A percentile compares a stretch with the other conserved stretches of the same genome.
Conservation (phyloP, 2,329 filamentous ascomycete species). For the Exophiala mesophila region DNA sequence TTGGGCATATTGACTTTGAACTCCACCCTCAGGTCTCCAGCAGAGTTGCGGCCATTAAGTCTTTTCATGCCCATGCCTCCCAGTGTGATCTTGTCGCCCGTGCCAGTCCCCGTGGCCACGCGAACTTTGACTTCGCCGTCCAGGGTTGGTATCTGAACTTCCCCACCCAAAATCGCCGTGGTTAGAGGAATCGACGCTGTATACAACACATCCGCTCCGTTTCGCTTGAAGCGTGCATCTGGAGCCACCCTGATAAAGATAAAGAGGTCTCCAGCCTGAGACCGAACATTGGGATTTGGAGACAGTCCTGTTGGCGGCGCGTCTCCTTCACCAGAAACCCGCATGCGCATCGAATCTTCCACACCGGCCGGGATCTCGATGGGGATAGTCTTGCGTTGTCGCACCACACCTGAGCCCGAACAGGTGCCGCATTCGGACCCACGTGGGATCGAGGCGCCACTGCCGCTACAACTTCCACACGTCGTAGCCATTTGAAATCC, state of each 20-base stretch:
- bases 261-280: constrained; percentile 81
- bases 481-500: constrained; percentile 96
- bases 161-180: constrained; percentile 85
- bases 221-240: constrained; percentile 82
- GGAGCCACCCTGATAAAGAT: constrained; percentile 85
- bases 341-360: constrained; percentile 90
- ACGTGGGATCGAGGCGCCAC: constrained; percentile 68
- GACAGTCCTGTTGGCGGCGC: constrained; percentile 70
- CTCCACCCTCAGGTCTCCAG: constrained; percentile 84
- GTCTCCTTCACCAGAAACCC: constrained; percentile 81
- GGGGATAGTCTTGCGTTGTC: constrained; percentile 75
- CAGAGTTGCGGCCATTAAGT: constrained; percentile 62
- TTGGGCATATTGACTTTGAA: constrained; percentile 96
- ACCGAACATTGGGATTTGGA: constrained; percentile 57
- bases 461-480: constrained; percentile 74
- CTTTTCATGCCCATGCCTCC: constrained; percentile 92
- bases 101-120: constrained; percentile 84
- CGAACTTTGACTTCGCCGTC: constrained; percentile 88
- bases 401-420: constrained; percentile 73
- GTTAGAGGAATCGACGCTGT: constrained; percentile 88
- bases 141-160: constrained; percentile 82
- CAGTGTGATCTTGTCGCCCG: constrained; percentile 85
- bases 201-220: constrained; percentile 85
- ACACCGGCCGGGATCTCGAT: constrained; percentile 93
- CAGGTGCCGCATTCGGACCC: constrained; percentile 79